A percentile compares a stretch with the other conserved stretches of the same genome.
phyloP scores from a whole-genome alignment of 768 basidiomycete genomes.

The Amanita pseudoporphyria region DNA sequence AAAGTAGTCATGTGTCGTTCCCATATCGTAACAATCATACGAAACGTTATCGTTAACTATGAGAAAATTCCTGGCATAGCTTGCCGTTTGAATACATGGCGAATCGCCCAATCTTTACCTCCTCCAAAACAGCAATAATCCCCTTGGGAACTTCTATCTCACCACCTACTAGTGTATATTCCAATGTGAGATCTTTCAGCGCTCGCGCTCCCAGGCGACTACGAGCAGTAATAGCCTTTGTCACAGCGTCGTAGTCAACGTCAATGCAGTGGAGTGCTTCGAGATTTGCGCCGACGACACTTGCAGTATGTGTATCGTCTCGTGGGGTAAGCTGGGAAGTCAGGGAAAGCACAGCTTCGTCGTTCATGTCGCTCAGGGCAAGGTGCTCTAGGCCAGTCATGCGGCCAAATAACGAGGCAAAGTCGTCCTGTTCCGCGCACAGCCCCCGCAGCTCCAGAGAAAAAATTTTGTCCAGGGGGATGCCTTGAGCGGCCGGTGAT shows the following conservation, averaged over 20 bases:
- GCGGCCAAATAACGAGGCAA: not conserved
- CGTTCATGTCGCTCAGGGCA: not conserved
- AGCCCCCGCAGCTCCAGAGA: conserved; percentile 5
- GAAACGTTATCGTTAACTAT: not conserved
- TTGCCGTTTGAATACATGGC: not conserved
- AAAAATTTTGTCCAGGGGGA: not conserved
- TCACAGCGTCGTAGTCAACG: not conserved
- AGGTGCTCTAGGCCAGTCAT: not conserved
- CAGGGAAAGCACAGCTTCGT: conserved; percentile 1
- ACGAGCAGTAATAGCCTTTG: not conserved
- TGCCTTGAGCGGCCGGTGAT: not conserved
- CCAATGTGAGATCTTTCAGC: conserved; percentile 36
- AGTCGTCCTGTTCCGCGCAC: not conserved
- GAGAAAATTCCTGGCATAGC: not conserved
- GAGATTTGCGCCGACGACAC: not conserved
- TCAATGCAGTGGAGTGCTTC: not conserved
- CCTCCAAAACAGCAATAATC: not conserved
- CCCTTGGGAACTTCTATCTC: conserved; percentile 43
- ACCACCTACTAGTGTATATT: conserved; percentile 12
- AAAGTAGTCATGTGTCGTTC: too few species aligned
- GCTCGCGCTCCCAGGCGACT: not conserved
- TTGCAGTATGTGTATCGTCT: not conserved
- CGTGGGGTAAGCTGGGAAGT: too few species aligned
- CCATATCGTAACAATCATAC: too few species aligned
- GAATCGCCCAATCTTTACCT: not conserved